Evolutionary conservation across 768 basidiomycete species (phyloP).

Genomic region (Cystobasidium tubakii): DNA sequence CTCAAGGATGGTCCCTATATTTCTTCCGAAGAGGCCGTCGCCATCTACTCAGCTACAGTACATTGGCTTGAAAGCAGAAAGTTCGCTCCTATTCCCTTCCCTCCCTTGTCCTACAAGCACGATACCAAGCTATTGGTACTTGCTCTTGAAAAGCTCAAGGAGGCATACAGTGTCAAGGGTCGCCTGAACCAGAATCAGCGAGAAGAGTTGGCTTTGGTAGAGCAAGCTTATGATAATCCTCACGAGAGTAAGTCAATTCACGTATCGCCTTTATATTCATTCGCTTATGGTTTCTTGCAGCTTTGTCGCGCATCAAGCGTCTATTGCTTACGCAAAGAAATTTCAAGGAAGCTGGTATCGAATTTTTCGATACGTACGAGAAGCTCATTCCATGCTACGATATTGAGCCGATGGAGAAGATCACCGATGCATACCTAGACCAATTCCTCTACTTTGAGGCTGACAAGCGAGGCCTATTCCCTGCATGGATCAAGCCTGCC

Average conservation of each 20-base stretch:
- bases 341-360: conserved; percentile 95
- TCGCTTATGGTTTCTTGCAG: conserved; percentile 48
- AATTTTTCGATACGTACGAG: conserved; percentile 59
- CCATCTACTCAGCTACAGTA: conserved; percentile 95
- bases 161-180: conserved; percentile 96
- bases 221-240: conserved; percentile 98
- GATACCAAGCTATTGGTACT: conserved; percentile 95
- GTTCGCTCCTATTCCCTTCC: conserved; percentile 98
- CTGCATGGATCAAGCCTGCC: conserved; percentile 97
- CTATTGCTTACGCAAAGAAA: conserved; percentile 91
- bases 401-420: conserved; percentile 99
- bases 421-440: conserved; percentile 97
- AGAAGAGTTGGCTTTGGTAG: conserved; percentile 94
- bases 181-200: conserved; percentile 96
- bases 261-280: background rate
- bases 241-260: conserved; percentile 73
- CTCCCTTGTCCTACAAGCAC: conserved; percentile 97
- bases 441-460: conserved; percentile 99
- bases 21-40: conserved; percentile 96
- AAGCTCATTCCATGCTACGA: conserved; percentile 98
- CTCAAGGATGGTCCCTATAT: conserved; percentile 99
- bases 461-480: conserved; percentile 96
- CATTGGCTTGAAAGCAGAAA: conserved; percentile 98
- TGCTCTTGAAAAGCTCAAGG: conserved; percentile 95
- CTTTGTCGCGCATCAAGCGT: conserved; percentile 94